Percentiles rank a stretch among this genome's conserved stretches.
phyloP scores from a whole-genome alignment of 2,329 filamentous ascomycete species.

The Helicocarpus griseus region DNA sequence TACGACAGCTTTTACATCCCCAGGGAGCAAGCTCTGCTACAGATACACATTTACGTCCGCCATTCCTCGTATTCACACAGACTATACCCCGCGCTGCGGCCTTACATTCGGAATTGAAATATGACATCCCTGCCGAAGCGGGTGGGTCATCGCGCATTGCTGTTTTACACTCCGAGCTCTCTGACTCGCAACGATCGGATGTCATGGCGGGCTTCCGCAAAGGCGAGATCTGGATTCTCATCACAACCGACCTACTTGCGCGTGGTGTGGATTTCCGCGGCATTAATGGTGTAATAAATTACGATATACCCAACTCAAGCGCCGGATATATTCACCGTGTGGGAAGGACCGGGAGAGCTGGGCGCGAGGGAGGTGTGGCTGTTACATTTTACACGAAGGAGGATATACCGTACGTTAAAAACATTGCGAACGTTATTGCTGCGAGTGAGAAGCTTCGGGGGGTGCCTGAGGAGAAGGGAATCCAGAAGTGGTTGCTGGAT shows the following conservation, averaged over 20 bases:
- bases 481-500: constrained; percentile 81
- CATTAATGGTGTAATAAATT: constrained; percentile 93
- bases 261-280: constrained; percentile 92
- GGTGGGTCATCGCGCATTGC: constrained; percentile 78
- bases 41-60: constrained; percentile 57
- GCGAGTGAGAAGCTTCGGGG: constrained; percentile 63
- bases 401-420: constrained; percentile 81
- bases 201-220: constrained; percentile 86
- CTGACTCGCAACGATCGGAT: constrained; percentile 61
- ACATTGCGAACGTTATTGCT: constrained; percentile 85
- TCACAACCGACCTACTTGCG: constrained; percentile 88
- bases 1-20: constrained; percentile 82
- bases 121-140: constrained; percentile 84
- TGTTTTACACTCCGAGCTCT: constrained; percentile 78
- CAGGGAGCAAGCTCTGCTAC: constrained; percentile 43
- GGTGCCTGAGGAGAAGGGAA: constrained; percentile 42
- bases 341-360: constrained; percentile 80
- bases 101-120: constrained; percentile 79
- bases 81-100: constrained; percentile 85
- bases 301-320: constrained; percentile 86
- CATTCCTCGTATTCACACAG: constrained; percentile 92
- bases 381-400: constrained; percentile 95
- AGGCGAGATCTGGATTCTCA: constrained; percentile 90
- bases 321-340: constrained; percentile 90
- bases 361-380: constrained; percentile 75